Evolutionary conservation across 768 basidiomycete genomes (phyloP).

Genomic region (Suillus americanus): DNA sequence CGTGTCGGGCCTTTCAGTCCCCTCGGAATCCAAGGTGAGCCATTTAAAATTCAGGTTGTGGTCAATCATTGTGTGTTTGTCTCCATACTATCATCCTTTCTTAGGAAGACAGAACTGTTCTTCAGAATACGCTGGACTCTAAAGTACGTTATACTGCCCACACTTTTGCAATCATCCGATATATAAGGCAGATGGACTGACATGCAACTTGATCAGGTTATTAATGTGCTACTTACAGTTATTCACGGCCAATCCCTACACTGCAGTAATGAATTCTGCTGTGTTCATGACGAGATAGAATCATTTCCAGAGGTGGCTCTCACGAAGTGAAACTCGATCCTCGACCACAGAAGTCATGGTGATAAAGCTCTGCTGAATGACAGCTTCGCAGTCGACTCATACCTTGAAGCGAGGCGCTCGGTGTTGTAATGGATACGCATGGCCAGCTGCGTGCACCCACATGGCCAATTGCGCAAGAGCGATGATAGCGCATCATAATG

Average conservation of each 20-base stretch:
- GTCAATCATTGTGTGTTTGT: background rate
- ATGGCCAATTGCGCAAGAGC: background rate
- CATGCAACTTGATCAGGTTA: background rate
- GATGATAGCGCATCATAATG: conserved; percentile 1
- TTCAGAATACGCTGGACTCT: background rate
- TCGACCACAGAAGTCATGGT: background rate
- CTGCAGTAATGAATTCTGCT: background rate
- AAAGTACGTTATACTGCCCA: background rate
- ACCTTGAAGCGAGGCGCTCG: background rate
- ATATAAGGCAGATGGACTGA: background rate
- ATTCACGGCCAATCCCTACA: background rate
- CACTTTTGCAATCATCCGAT: background rate
- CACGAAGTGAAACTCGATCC: background rate
- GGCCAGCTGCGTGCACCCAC: background rate
- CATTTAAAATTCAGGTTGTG: background rate
- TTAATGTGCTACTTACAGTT: background rate
- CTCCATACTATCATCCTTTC: background rate
- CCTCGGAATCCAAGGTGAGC: conserved; percentile 2
- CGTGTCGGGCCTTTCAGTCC: background rate
- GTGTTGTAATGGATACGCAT: background rate
- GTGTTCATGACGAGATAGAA: background rate
- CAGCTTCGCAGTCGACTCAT: background rate
- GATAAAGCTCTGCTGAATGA: background rate
- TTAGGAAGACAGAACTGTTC: background rate
- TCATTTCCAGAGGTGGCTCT: background rate